Conservation (phyloP, 345 rosid species). For the Sisymbrium altissimum region DNA sequence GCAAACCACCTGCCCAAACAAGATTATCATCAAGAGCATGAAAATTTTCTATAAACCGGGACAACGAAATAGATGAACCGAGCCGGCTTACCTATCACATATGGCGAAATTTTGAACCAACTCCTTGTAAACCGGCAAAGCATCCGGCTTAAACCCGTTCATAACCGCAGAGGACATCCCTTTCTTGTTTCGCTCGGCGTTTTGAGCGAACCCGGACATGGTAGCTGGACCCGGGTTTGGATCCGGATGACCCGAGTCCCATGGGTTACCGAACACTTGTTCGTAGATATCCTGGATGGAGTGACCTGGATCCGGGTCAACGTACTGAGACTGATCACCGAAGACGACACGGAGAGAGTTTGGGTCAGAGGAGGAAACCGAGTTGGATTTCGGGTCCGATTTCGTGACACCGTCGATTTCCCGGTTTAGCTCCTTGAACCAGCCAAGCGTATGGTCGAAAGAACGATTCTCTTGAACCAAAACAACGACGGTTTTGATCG, state of each 20-base stretch:
- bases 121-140: constrained; percentile 54
- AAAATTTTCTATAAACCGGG: constrained; percentile 27
- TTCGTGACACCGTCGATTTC: constrained; percentile 76
- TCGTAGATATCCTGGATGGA: constrained; percentile 83
- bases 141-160: constrained; percentile 69
- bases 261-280: constrained; percentile 75
- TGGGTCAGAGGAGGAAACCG: constrained; percentile 49
- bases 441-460: constrained; percentile 86
- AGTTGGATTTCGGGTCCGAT: constrained; percentile 57
- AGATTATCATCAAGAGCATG: neutral
- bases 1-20: constrained; percentile 50
- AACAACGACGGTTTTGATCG: constrained; percentile 81
- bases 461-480: constrained; percentile 92
- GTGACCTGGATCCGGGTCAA: constrained; percentile 87
- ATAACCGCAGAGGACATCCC: constrained; percentile 64
- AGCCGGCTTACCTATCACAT: constrained; percentile 40
- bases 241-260: constrained; percentile 44
- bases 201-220: constrained; percentile 70
- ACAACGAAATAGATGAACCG: constrained; percentile 21
- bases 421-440: constrained; percentile 72
- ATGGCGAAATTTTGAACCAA: constrained; percentile 55
- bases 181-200: constrained; percentile 42
- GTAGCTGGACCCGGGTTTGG: constrained; percentile 41
- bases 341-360: constrained; percentile 44
- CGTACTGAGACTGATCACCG: constrained; percentile 48